Evolutionary conservation across 1,284 basidiomycete genomes (phyloP), one percentile per base, ranked within the genome.

Genomic region (Moesziomyces sp.): DNA sequence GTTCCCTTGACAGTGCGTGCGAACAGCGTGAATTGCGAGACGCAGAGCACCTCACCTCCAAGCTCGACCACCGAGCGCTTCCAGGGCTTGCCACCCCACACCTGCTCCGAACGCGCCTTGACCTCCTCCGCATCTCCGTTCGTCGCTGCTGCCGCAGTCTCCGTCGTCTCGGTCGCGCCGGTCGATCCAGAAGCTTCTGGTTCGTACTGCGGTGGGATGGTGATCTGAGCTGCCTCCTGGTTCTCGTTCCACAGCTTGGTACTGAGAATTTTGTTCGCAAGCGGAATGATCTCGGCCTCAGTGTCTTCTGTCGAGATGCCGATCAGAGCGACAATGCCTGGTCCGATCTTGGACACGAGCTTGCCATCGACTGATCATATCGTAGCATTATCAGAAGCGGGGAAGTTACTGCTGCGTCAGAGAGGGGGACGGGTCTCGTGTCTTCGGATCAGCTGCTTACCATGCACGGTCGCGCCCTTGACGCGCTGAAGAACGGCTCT

Each of bases 21-120:
- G 38, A 80, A 75, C 26, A 83, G 59, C 1, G 82, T 83, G 52
- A 83, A 83, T 42, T 83, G 82, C 9, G 80, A 82, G 9, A 83
- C 80, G 46, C 81, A 83, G 6, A 83, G 68, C 3, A 83, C 64
- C 48, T 83, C 81, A 2, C 79, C 81, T 0, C 74, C 76, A 3
- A 83, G 58, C 14, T 80, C 80, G 34, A 71, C 51, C 2, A 83
- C 81, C 23, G 71, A 80, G 11, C 56, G 51, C 45, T 74, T 70
- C 81, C 81, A 83, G 4, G 79, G 76, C 44, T 73, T 72, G 28
- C 74, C 76, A n/a, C 73, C 74, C 77, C 77, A 79, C 1, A 72
- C 67, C 38, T 79, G 67, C 24, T 76, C 77, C 4, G 65, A 34
- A 26, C 76, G 53, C 6, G 60, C 57, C n/a, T 56, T 74, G 24